Conservation (phyloP, 2,329 filamentous ascomycete genomes). For the Nemania bipapillata region DNA sequence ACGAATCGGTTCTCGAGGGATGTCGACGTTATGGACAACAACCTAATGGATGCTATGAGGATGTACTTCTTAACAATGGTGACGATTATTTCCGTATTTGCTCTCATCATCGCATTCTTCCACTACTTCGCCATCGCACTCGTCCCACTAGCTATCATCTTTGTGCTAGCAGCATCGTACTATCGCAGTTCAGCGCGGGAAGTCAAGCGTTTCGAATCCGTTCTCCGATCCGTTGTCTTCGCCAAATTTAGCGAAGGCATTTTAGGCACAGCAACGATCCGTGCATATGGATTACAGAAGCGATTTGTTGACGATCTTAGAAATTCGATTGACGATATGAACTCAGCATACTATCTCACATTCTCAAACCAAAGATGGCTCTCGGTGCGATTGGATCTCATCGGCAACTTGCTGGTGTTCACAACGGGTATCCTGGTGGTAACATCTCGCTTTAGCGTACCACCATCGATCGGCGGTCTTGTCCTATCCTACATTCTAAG, state of each 20-base stretch:
- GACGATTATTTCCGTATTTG: slow-evolving; percentile 85
- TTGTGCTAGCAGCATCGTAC: slow-evolving; percentile 84
- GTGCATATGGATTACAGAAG: slow-evolving; percentile 84
- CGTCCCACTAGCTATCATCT: slow-evolving; percentile 75
- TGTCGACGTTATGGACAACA: slow-evolving; percentile 96
- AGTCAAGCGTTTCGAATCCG: slow-evolving; percentile 91
- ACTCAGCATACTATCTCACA: slow-evolving; percentile 92
- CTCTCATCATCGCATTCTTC: slow-evolving; percentile 93
- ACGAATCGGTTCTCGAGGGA: slow-evolving; percentile 97
- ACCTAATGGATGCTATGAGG: slow-evolving; percentile 84
- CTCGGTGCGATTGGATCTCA: slow-evolving; percentile 82
- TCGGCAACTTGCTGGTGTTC: slow-evolving; percentile 87
- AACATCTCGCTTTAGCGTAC: slow-evolving; percentile 85
- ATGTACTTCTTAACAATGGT: slow-evolving; percentile 90
- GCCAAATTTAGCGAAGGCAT: slow-evolving; percentile 91
- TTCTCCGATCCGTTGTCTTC: slow-evolving; percentile 87
- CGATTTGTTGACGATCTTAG: slow-evolving; percentile 78
- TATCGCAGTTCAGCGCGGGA: slow-evolving; percentile 92
- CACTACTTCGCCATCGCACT: slow-evolving; percentile 79
- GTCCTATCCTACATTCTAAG: slow-evolving; percentile 92
- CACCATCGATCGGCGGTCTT: slow-evolving; percentile 84
- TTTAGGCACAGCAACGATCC: slow-evolving; percentile 82
- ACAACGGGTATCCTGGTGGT: slow-evolving; percentile 90
- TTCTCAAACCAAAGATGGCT: slow-evolving; percentile 97
- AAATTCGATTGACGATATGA: slow-evolving; percentile 85